Evolutionary conservation across 1,284 basidiomycete genomes (phyloP).

Genomic region (Moesziomyces globuligerus): DNA sequence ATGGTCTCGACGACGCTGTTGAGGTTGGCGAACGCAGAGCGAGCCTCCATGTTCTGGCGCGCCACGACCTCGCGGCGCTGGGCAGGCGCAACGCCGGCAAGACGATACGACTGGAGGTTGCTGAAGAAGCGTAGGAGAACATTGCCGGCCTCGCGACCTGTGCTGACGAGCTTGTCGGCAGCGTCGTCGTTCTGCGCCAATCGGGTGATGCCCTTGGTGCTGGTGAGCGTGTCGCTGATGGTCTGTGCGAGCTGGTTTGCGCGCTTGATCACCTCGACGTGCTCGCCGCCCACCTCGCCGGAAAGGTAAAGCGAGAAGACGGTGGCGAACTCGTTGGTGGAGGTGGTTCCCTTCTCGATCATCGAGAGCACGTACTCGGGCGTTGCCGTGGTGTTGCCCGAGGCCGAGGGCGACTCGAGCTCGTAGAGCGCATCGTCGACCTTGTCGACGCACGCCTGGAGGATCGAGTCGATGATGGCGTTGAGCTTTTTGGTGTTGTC

Average conservation of each 20-base stretch:
- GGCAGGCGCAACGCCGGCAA: slow-evolving; percentile 71
- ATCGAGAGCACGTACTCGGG: slow-evolving; percentile 98
- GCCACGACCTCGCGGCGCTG: slow-evolving; percentile 88
- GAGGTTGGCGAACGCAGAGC: slow-evolving; percentile 81
- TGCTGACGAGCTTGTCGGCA: slow-evolving; percentile 83
- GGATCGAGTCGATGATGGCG: slow-evolving; percentile 96
- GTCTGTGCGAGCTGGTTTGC: slow-evolving; percentile 97
- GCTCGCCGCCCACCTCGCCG: slow-evolving; percentile 87
- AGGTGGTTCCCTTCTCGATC: slow-evolving; percentile 95
- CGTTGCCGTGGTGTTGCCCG: slow-evolving; percentile 93
- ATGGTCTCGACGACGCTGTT: slow-evolving; percentile 87
- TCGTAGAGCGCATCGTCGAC: slow-evolving; percentile 97
- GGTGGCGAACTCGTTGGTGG: slow-evolving; percentile 93
- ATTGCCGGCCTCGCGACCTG: slow-evolving; percentile 88
- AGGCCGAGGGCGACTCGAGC: slow-evolving; percentile 91
- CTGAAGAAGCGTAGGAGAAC: slow-evolving; percentile 90
- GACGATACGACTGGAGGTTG: slow-evolving; percentile 93
- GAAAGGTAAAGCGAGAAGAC: slow-evolving; percentile 91
- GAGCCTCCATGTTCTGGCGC: slow-evolving; percentile 87
- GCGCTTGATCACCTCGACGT: slow-evolving; percentile 97
- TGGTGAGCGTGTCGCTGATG: slow-evolving; percentile 87
- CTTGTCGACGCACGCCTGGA: slow-evolving; percentile 93
- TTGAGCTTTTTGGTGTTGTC: slow-evolving; percentile 98
- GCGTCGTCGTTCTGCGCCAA: slow-evolving; percentile 89
- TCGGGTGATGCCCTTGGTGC: slow-evolving; percentile 94